Evolutionary conservation across 2,329 filamentous ascomycete species (phyloP).

Genomic region (Fusarium nodosum): DNA sequence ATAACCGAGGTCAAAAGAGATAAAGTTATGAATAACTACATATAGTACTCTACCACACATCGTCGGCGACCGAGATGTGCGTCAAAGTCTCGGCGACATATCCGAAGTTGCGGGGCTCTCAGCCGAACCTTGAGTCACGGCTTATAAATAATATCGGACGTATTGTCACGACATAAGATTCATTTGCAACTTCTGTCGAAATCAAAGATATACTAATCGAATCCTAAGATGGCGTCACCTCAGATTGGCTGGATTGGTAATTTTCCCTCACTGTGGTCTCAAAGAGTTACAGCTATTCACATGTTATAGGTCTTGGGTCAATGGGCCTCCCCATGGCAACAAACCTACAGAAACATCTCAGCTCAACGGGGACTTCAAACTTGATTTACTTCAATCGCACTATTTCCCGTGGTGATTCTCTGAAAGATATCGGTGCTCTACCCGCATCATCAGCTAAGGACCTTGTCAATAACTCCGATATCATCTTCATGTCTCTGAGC

Average conservation of each 20-base stretch:
- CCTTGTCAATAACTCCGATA: conserved; percentile 51
- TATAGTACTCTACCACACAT: neutral
- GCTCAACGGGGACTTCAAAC: conserved; percentile 29
- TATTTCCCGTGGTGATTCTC: conserved; percentile 58
- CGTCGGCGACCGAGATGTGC: neutral
- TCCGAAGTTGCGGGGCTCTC: conserved; percentile 13
- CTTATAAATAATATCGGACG: neutral
- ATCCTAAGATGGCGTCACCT: conserved; percentile 5
- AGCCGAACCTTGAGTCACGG: neutral
- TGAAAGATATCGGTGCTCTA: conserved; percentile 50
- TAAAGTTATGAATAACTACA: neutral
- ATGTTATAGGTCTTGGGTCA: conserved; percentile 60
- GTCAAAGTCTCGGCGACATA: neutral
- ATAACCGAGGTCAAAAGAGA: too few relatives aligned
- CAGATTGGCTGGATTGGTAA: conserved; percentile 37
- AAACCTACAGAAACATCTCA: conserved; percentile 62
- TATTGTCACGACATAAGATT: neutral
- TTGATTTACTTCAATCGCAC: conserved; percentile 63
- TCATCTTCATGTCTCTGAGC: conserved; percentile 59
- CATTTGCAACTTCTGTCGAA: neutral
- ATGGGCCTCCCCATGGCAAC: conserved; percentile 66
- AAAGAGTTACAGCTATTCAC: neutral
- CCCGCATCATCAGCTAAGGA: conserved; percentile 41
- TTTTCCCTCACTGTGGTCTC: accelerated
- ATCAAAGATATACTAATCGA: neutral